Evolutionary conservation across 192 early-diverging fungal species (phyloP), one percentile per base, ranked within the genome.

Genomic region (Rhizophlyctis rosea): DNA sequence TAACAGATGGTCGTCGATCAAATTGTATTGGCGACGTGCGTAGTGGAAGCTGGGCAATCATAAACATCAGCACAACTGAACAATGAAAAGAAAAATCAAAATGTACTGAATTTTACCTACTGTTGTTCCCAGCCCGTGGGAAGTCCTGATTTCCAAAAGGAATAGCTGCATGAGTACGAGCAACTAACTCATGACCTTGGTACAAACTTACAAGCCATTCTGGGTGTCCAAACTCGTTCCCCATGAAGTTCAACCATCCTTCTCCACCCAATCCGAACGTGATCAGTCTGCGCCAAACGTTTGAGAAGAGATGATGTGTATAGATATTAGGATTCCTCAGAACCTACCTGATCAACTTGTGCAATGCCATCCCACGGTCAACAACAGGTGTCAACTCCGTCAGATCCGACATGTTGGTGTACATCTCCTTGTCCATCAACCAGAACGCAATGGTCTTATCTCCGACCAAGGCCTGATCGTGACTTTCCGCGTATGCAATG

Each of bases 391-490:
- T 97, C 62, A 88, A 62, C 44, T 76, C 74, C 1, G 84, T 84
- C 33, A 90, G 55, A 59, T 88, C 86, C 53, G 88, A 90, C 96
- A 98, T 98, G 74, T 92, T 76, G 28, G 85, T 87, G 73, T 98
- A 98, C 96, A 98, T 98, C 75, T 98, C 94, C 75, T 90, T 90
- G 77, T 98, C 96, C 96, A 98, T 98, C 57, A 98, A 76, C 96
- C 96, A 98, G 79, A 98, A 98, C 14, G 94, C 96, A 50, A 98
- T 69, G 32, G 93, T 95, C 77, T 98, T 98, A 79, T 98, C 96
- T 47, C 96, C 96, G 4, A 98, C 96, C 35, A 98, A 76, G 44
- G 96, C 96, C 75, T 98, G 96, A 71, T 98, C 96, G 72, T 98
- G 96, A 36, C 88, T 91, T 77, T 98, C 96, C 68, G 86, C 86